Conservation (phyloP, 495 filamentous ascomycete species). For the Sordaria brevicollis region DNA sequence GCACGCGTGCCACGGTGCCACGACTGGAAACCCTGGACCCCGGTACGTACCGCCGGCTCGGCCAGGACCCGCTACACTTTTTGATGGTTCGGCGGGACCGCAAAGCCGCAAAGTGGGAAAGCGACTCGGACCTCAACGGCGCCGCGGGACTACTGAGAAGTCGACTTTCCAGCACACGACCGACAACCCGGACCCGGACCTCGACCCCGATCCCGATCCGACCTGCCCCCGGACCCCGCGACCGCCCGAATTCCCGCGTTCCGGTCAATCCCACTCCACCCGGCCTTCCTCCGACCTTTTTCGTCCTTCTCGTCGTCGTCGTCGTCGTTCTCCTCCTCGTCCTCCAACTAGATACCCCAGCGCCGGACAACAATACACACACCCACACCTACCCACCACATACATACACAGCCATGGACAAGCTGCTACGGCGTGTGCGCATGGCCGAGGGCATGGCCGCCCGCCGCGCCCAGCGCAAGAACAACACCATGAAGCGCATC, state of each 20-base stretch:
- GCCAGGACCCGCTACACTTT: not conserved
- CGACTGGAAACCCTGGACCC: not conserved
- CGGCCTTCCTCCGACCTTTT: not conserved
- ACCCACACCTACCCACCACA: slow-evolving; percentile 8
- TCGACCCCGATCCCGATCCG: not conserved
- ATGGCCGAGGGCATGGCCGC: slow-evolving; percentile 55
- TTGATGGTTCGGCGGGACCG: not conserved
- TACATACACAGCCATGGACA: slow-evolving; percentile 51
- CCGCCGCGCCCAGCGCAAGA: slow-evolving; percentile 32
- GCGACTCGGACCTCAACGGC: not conserved
- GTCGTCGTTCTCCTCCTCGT: not conserved
- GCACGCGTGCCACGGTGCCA: not conserved
- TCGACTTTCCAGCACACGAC: not conserved
- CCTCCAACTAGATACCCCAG: not conserved
- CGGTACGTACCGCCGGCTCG: not conserved
- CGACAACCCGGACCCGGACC: not conserved
- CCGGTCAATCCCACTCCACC: not conserved
- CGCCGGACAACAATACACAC: not conserved
- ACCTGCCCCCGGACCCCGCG: not conserved
- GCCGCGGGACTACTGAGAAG: not conserved
- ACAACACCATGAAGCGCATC: slow-evolving; percentile 18
- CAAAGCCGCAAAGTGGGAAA: not conserved
- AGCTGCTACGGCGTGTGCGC: slow-evolving; percentile 57
- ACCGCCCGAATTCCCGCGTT: not conserved
- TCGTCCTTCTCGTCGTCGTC: not conserved